Conservation (phyloP, 495 filamentous ascomycete genomes). For the Alectoria sarmentosa region DNA sequence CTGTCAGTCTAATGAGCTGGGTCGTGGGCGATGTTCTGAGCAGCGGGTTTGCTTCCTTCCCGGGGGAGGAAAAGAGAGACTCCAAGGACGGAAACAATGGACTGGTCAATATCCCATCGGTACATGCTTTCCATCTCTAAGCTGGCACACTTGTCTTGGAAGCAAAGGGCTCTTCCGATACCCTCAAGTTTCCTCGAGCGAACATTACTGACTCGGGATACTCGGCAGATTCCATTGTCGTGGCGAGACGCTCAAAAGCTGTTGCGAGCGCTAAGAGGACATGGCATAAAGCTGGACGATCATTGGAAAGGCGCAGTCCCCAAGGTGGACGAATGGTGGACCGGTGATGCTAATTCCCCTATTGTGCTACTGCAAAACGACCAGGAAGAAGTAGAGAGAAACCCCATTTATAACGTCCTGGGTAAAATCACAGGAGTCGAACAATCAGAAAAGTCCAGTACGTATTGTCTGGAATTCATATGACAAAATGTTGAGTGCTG, state of each 20-base stretch:
- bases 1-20: slow-evolving; percentile 77
- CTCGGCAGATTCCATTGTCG: slow-evolving; percentile 56
- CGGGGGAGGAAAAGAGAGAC: slow-evolving; percentile 53
- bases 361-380: slow-evolving; percentile 78
- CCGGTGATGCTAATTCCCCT: slow-evolving; percentile 69
- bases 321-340: slow-evolving; percentile 70
- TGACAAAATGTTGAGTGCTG: background rate
- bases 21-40: slow-evolving; percentile 83
- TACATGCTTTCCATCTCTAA: background rate
- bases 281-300: slow-evolving; percentile 62
- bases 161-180: background rate
- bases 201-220: slow-evolving; percentile 24
- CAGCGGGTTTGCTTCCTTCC: slow-evolving; percentile 75
- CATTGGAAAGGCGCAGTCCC: slow-evolving; percentile 72
- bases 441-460: slow-evolving; percentile 64
- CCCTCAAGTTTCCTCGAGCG: background rate
- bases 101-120: slow-evolving; percentile 71
- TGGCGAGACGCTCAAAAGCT: slow-evolving; percentile 83
- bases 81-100: slow-evolving; percentile 63
- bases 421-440: slow-evolving; percentile 78
- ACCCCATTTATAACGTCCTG: slow-evolving; percentile 85
- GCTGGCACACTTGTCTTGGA: background rate
- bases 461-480: background rate
- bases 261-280: slow-evolving; percentile 66
- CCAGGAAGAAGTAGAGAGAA: slow-evolving; percentile 74